Evolutionary conservation across 305 asterid species (phyloP).

Genomic region (Plantago lanceolata): DNA sequence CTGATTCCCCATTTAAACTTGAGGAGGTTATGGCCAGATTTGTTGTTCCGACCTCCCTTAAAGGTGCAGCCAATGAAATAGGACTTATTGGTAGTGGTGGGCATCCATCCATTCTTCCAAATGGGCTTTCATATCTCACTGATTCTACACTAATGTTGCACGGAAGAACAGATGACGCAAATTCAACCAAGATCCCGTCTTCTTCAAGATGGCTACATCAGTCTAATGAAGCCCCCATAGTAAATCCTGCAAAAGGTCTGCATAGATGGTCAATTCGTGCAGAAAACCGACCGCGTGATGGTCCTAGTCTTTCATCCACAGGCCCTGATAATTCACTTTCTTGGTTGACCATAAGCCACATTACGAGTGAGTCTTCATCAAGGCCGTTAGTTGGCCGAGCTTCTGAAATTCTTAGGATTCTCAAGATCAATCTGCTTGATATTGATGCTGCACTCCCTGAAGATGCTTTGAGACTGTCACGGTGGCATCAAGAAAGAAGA

Average conservation of each 20-base stretch:
- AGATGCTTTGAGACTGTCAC: slow-evolving; percentile 63
- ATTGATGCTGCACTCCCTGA: slow-evolving; percentile 87
- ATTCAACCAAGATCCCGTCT: slow-evolving; percentile 28
- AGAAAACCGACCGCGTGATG: neutral
- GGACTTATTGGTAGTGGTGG: slow-evolving; percentile 67
- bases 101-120: slow-evolving; percentile 43
- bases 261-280: neutral
- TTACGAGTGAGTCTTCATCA: slow-evolving; percentile 56
- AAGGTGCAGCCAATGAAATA: slow-evolving; percentile 56
- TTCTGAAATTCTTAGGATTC: slow-evolving; percentile 52
- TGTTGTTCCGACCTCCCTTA: slow-evolving; percentile 50
- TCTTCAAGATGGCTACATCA: slow-evolving; percentile 28
- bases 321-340: slow-evolving; percentile 39
- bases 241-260: slow-evolving; percentile 15
- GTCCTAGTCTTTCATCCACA: slow-evolving; percentile 24
- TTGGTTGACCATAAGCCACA: slow-evolving; percentile 41
- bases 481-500: slow-evolving; percentile 56
- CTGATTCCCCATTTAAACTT: slow-evolving; percentile 54
- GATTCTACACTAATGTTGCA: slow-evolving; percentile 45
- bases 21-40: slow-evolving; percentile 78
- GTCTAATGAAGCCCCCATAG: slow-evolving; percentile 29
- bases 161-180: slow-evolving; percentile 28
- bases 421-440: slow-evolving; percentile 76
- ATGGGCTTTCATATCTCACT: slow-evolving; percentile 35
- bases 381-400: slow-evolving; percentile 66